These are phyloP conservation scores for Mortierella sp. DNA, from an alignment of 371 early-diverging fungal species.

Conservation along the genomic window DNA sequence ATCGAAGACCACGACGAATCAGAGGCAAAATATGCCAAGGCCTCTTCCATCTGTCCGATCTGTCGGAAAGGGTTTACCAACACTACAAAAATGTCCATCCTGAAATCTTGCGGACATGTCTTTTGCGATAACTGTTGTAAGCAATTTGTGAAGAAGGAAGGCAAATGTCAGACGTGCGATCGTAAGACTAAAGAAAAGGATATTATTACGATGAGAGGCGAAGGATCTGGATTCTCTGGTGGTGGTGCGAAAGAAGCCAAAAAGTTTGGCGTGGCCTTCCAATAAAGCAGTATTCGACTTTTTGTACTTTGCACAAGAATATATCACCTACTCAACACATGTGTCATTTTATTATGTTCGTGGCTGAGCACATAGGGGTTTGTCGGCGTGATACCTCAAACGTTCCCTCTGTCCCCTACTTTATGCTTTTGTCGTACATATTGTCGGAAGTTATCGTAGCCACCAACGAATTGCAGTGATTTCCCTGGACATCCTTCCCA, in stretches of 20 bases:
- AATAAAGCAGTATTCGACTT: constrained; percentile 59
- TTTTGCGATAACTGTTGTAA: constrained; percentile 83
- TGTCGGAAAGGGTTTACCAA: constrained; percentile 88
- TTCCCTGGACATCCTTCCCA: constrained; percentile 54
- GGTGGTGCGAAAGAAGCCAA: constrained; percentile 84
- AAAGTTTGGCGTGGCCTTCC: constrained; percentile 85
- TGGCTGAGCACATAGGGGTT: background rate
- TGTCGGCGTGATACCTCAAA: constrained; percentile 5
- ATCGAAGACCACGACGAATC: constrained; percentile 47
- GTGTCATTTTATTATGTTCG: background rate
- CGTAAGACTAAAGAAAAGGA: constrained; percentile 77
- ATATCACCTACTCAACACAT: too few relatives aligned
- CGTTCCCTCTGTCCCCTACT: constrained; percentile 31
- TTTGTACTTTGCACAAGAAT: background rate
- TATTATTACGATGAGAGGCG: constrained; percentile 79
- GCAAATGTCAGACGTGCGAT: constrained; percentile 89
- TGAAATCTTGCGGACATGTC: constrained; percentile 90
- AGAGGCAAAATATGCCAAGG: constrained; percentile 54
- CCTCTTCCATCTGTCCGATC: constrained; percentile 78
- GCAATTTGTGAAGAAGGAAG: constrained; percentile 81
- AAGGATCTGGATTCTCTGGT: constrained; percentile 89
- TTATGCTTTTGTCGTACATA: constrained; percentile 30
- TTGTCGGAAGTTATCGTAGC: constrained; percentile 46
- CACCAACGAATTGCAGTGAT: constrained; percentile 44
- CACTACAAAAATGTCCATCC: constrained; percentile 63